A percentile compares a stretch with the other conserved stretches of the same genome.
These are phyloP conservation scores for Agaricus subrufescens DNA, from an alignment of 768 basidiomycete species.

Conservation along the genomic window DNA sequence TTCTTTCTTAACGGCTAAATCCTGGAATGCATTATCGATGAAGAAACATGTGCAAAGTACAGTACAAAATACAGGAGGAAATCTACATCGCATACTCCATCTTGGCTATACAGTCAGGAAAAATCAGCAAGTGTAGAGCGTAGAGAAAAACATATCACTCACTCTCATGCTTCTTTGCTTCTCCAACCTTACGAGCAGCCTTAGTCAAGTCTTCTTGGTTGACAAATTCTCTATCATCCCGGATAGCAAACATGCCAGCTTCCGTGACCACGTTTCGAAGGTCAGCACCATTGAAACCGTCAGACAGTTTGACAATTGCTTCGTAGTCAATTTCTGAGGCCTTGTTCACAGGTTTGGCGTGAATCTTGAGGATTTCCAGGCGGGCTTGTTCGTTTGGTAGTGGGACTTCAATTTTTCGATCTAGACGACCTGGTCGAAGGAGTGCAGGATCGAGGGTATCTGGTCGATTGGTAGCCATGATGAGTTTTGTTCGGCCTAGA, in stretches of 20 bases:
- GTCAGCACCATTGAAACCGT: conserved; percentile 96
- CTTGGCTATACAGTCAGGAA: conserved; percentile 33
- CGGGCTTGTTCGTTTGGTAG: conserved; percentile 97
- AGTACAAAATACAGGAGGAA: conserved; percentile 10
- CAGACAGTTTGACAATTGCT: conserved; percentile 95
- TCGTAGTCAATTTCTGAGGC: conserved; percentile 95
- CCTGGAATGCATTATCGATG: conserved; percentile 5
- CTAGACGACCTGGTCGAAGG: conserved; percentile 91
- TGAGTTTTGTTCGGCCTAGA: conserved; percentile 90
- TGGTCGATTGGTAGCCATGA: conserved; percentile 99
- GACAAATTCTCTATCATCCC: conserved; percentile 89
- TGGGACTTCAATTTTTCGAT: conserved; percentile 97
- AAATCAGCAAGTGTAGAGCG: conserved; percentile 1
- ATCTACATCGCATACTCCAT: conserved; percentile 47
- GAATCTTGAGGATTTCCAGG: conserved; percentile 96
- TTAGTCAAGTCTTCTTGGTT: conserved; percentile 95
- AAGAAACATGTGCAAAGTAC: conserved; percentile 9
- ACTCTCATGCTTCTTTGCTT: conserved; percentile 98
- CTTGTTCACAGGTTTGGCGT: conserved; percentile 92
- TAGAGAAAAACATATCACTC: conserved; percentile 25
- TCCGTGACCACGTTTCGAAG: conserved; percentile 93
- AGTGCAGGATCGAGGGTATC: conserved; percentile 98
- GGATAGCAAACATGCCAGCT: conserved; percentile 97
- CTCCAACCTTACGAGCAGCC: conserved; percentile 91
- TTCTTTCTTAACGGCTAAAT: neutral